Conservation (phyloP, 345 rosid genomes). For the Heritiera fomes region DNA sequence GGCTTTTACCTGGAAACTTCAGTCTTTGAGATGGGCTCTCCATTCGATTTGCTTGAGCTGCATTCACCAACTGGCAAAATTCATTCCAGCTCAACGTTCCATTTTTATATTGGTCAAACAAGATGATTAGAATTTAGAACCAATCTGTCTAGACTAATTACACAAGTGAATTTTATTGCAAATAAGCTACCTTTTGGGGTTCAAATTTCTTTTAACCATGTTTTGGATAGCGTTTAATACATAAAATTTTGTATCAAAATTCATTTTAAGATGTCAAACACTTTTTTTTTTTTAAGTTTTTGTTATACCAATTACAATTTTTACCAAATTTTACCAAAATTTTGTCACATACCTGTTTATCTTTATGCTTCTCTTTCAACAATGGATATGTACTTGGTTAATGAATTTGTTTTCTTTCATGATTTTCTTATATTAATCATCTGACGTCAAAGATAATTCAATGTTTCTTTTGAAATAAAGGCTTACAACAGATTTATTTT, state of each 20-base stretch:
- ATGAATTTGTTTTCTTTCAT: too few relatives aligned
- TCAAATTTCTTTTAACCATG: conserved; percentile 41
- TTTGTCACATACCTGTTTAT: too few relatives aligned
- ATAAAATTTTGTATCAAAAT: too few relatives aligned
- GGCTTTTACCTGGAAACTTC: conserved; percentile 63
- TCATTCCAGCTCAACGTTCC: conserved; percentile 76
- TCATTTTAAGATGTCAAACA: too few relatives aligned
- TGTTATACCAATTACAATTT: too few relatives aligned
- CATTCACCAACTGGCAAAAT: conserved; percentile 65
- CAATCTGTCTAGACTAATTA: conserved; percentile 48
- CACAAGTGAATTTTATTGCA: background rate
- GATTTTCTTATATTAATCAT: too few relatives aligned
- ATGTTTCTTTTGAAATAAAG: too few relatives aligned
- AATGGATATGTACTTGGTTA: too few relatives aligned
- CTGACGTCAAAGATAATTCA: too few relatives aligned
- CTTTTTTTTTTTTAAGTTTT: too few relatives aligned
- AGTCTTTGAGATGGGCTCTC: conserved; percentile 62
- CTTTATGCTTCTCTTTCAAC: too few relatives aligned
- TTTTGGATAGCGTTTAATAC: conserved; percentile 45
- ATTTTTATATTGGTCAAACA: conserved; percentile 65
- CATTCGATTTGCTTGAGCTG: conserved; percentile 67
- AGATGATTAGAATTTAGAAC: conserved; percentile 58
- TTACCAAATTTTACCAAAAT: background rate
- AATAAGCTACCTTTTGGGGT: conserved; percentile 15
- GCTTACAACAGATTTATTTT: too few relatives aligned